Evolutionary conservation across 305 asterid species (phyloP).

Genomic region (Fraxinus angustifolia): DNA sequence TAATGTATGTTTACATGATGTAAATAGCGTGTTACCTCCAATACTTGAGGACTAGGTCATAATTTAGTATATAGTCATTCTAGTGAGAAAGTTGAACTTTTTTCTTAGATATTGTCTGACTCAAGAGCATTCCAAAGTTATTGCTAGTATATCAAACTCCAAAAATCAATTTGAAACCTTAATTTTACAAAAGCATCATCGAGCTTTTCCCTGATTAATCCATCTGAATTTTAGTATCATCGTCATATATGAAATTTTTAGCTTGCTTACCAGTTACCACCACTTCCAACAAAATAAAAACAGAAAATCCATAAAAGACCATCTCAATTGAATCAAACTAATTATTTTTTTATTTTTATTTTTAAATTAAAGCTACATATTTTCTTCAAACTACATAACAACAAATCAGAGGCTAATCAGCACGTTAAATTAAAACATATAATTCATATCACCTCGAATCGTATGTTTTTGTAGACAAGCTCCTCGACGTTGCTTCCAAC

Average conservation of each 20-base stretch:
- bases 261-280: not conserved
- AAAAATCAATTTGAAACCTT: not conserved
- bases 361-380: not conserved
- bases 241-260: not conserved
- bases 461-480: slow-evolving; percentile 84
- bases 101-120: not conserved
- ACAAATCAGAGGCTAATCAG: not conserved
- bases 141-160: not conserved
- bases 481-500: slow-evolving; percentile 98
- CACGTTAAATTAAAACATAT: not conserved
- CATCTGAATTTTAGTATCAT: not conserved
- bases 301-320: not conserved
- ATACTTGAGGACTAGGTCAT: not conserved
- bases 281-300: not conserved
- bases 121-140: not conserved
- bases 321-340: slow-evolving; percentile 4
- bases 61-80: not conserved
- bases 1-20: not conserved
- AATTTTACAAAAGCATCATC: not conserved
- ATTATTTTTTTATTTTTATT: not conserved
- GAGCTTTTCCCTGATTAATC: not conserved
- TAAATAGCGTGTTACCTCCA: not conserved
- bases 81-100: not conserved
- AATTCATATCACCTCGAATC: slow-evolving; percentile 60
- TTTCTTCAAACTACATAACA: not conserved